phyloP scores from a whole-genome alignment of 805 yeast species.

The Kuraishia piskuri region DNA sequence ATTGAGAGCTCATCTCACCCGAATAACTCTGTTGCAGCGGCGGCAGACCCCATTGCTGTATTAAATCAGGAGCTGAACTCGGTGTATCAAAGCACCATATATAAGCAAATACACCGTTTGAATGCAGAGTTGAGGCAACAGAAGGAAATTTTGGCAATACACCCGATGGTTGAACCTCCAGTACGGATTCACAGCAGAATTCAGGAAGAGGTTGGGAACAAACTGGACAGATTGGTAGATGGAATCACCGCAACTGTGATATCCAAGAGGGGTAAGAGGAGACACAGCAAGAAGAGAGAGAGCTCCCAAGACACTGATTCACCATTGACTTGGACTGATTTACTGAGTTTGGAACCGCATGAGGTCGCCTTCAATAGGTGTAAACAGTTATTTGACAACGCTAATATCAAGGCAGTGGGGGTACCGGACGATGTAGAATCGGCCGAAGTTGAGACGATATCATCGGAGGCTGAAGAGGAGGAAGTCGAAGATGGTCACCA shows the following conservation, averaged over 20 bases:
- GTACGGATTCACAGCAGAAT: constrained; percentile 10
- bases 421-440: neutral
- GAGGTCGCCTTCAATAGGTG: neutral
- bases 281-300: neutral
- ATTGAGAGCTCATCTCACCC: neutral
- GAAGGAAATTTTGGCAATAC: neutral
- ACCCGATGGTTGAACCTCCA: constrained; percentile 16
- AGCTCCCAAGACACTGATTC: neutral
- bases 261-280: neutral
- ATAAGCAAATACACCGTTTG: constrained; percentile 7
- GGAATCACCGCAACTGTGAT: neutral
- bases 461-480: neutral
- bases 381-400: neutral
- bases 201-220: constrained; percentile 8
- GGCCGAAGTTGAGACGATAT: neutral
- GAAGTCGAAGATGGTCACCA: neutral
- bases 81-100: constrained; percentile 10
- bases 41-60: constrained; percentile 8
- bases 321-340: neutral
- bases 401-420: neutral
- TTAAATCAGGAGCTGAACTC: constrained; percentile 14
- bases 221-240: constrained; percentile 5
- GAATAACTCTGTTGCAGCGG: neutral
- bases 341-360: neutral
- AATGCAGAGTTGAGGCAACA: neutral